Evolutionary conservation across 352 stramenopile species (phyloP), one percentile per base, ranked within the genome.

Genomic region (Phytophthora tentaculata): DNA sequence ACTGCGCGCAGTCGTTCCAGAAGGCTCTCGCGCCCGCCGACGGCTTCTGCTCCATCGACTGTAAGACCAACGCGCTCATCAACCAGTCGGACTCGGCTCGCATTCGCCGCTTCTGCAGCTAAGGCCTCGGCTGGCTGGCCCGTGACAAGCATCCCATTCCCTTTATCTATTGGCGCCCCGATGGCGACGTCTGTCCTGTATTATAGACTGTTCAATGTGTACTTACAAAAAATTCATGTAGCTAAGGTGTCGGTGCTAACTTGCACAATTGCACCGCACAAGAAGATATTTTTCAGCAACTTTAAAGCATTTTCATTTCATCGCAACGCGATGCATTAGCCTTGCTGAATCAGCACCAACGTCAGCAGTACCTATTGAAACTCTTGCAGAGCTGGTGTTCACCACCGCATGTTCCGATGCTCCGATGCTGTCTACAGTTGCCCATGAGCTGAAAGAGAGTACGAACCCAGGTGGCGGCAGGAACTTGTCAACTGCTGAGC

Each of bases 11-110:
- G 68, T 86, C 79, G 56, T 95, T 83, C 71, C 73, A 93, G 55
- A 83, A 88, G 67, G 76, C 74, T 35, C 59, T 90, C 45, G 78
- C 85, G n/a, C 74, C 81, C 2, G 76, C 67, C 17, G 81, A 81
- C n/a, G 85, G 83, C 52, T 95, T 95, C 60, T 95, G 85, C 75
- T 93, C 82, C 4, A 92, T 95, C 61, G 87, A 95, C 78, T 95
- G 87, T 78, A 95, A 95, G 75, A 95, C 85, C 26, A 94, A 92
- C 68, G 73, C 87, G 47, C 67, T 89, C 58, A 85, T 93, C 73
- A 91, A 62, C 69, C 76, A 87, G 54, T 83, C 80, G 5, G 85
- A 93, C 73, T 88, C 85, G 64, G 85, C 83, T 47, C 81, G 71
- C 61, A 83, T 89, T 52, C 77, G 73, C 51, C 76, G 79, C 39